Conservation (phyloP, 2,329 filamentous ascomycete species). For the Fusarium nurragi region DNA sequence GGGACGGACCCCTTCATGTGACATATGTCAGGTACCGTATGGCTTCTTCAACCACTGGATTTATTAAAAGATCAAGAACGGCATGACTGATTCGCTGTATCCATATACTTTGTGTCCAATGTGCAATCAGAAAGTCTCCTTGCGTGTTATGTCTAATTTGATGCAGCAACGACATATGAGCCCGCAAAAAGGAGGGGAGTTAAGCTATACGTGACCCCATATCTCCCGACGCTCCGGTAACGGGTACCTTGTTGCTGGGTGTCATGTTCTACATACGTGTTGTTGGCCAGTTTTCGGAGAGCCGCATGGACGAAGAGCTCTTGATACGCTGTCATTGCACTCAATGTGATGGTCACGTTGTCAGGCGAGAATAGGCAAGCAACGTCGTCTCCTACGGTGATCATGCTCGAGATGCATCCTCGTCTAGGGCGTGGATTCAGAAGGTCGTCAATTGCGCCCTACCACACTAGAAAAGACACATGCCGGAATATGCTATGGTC, state of each 20-base stretch:
- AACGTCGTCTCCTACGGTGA: not conserved
- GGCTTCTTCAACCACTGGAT: constrained; percentile 41
- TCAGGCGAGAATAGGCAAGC: constrained; percentile 42
- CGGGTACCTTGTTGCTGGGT: constrained; percentile 36
- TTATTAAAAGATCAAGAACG: too few species aligned
- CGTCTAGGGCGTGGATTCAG: not conserved
- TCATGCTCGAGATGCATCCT: not conserved
- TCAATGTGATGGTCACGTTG: constrained; percentile 49
- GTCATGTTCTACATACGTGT: not conserved
- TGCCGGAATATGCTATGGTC: not conserved
- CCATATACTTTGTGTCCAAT: too few species aligned
- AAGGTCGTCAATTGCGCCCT: not conserved
- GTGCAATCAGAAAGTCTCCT: not conserved
- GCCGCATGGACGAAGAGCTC: constrained; percentile 44
- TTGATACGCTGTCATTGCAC: constrained; percentile 51
- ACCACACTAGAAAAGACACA: not conserved
- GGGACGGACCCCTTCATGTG: too few species aligned
- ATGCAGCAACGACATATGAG: constrained; percentile 45
- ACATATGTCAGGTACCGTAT: too few species aligned
- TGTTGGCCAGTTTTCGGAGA: constrained; percentile 9
- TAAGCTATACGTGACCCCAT: constrained; percentile 51
- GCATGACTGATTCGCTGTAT: too few species aligned
- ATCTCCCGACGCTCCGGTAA: constrained; percentile 50
- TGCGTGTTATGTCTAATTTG: constrained; percentile 37
- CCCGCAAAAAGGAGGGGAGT: constrained; percentile 46